phyloP scores from a whole-genome alignment of 139 green algal species.

The Chloropicon primus region DNA sequence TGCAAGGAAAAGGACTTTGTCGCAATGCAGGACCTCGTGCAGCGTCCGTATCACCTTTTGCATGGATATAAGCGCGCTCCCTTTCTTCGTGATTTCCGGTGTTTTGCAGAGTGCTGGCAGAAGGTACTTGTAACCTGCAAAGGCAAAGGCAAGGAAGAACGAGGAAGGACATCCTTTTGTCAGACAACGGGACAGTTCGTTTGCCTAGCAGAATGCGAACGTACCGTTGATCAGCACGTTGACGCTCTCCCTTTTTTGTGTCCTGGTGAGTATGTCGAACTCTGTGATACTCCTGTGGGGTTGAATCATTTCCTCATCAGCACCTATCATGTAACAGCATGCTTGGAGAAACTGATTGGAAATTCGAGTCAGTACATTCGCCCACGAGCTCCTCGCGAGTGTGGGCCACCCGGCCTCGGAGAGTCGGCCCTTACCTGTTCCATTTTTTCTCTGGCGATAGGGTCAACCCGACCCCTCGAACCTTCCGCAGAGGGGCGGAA shows the following conservation, averaged over 20 bases:
- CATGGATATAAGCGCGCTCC: not conserved
- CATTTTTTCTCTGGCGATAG: not conserved
- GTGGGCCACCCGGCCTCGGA: too few species aligned
- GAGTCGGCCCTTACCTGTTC: not conserved
- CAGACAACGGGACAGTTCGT: too few species aligned
- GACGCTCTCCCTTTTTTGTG: not conserved
- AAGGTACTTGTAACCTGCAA: not conserved
- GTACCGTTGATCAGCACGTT: not conserved
- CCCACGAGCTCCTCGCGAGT: too few species aligned
- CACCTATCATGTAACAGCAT: not conserved
- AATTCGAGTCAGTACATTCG: not conserved
- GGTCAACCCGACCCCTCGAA: not conserved
- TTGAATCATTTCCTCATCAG: not conserved
- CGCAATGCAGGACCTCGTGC: not conserved
- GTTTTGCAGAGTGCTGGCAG: not conserved
- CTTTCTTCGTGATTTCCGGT: not conserved
- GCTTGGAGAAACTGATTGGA: not conserved
- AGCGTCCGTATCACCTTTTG: not conserved
- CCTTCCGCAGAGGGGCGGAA: not conserved
- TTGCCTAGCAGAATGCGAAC: too few species aligned
- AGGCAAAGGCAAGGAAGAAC: not conserved
- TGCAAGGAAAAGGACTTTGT: not conserved
- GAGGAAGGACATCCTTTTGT: not conserved
- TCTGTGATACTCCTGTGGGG: not conserved
- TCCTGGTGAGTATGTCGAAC: not conserved